These are phyloP conservation scores for Selaginella tamariscina DNA, from an alignment of 75 land plant species.

Conservation along the genomic window DNA sequence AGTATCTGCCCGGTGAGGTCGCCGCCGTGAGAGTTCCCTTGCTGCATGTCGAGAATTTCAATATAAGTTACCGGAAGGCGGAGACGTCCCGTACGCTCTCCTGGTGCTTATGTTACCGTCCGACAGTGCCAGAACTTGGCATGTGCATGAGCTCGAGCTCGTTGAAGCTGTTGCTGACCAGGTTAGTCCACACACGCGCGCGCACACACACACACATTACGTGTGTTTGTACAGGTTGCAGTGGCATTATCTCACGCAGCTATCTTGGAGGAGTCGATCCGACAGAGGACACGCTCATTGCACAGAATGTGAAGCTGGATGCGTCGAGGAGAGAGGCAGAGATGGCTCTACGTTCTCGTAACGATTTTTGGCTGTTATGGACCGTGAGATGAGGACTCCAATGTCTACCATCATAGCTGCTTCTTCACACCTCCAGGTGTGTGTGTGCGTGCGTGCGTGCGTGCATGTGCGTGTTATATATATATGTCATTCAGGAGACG, in stretches of 20 bases:
- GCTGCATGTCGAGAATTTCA: constrained; percentile 51
- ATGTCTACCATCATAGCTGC: constrained; percentile 84
- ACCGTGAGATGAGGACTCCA: constrained; percentile 91
- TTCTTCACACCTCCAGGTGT: constrained; percentile 58
- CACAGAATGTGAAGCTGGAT: constrained; percentile 76
- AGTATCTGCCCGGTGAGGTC: constrained; percentile 46
- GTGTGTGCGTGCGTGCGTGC: too few species aligned
- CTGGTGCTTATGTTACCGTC: constrained; percentile 79
- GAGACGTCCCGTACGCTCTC: constrained; percentile 44
- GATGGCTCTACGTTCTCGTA: constrained; percentile 71
- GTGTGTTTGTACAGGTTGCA: constrained; percentile 55
- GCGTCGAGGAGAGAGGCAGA: constrained; percentile 71
- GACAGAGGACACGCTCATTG: constrained; percentile 70
- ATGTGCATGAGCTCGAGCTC: constrained; percentile 79
- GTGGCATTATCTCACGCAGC: constrained; percentile 97
- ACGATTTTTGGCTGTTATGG: constrained; percentile 93
- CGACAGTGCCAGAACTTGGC: constrained; percentile 81
- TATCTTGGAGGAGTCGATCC: constrained; percentile 82
- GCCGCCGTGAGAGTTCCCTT: constrained; percentile 70
- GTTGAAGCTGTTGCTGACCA: constrained; percentile 92
- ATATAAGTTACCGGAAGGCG: constrained; percentile 47
- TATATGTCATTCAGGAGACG: too few species aligned
- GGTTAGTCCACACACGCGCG: constrained; percentile 22
- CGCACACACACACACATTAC: not conserved
- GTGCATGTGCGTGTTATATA: too few species aligned